Percentiles rank a stretch among this genome's conserved stretches.
Conservation (phyloP, 169 alveolate genomes). For the Besnoitia besnoiti region DNA sequence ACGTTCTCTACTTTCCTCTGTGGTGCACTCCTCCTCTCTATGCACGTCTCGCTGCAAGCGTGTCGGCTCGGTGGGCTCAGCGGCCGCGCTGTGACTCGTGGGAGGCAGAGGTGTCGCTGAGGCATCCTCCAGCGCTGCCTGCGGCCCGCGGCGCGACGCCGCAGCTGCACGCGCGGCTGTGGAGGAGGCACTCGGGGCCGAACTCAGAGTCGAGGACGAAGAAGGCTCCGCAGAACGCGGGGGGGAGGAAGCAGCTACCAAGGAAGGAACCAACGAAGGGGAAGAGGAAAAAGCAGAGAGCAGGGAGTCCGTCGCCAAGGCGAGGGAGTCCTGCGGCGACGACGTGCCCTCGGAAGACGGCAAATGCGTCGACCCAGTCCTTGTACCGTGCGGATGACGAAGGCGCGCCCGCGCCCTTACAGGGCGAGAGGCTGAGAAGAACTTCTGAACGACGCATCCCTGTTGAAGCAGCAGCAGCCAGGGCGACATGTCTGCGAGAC, state of each 20-base stretch:
- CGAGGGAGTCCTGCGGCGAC: too few species aligned
- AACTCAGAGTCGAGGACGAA: too few species aligned
- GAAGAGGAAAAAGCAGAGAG: not conserved
- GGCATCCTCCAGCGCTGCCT: too few species aligned
- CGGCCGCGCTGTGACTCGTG: too few species aligned
- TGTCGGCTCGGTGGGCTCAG: too few species aligned
- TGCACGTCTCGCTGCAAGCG: not conserved
- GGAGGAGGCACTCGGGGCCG: too few species aligned
- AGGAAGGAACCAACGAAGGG: not conserved
- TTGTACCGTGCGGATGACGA: not conserved
- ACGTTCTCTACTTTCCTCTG: not conserved
- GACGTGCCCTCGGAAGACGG: too few species aligned
- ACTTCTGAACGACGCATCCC: constrained; percentile 1
- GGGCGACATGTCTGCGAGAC: not conserved
- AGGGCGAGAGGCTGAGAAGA: not conserved
- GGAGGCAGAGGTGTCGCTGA: too few species aligned
- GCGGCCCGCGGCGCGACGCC: too few species aligned
- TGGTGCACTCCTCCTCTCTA: not conserved
- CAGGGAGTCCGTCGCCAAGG: too few species aligned
- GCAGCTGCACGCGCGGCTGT: too few species aligned
- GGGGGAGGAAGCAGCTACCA: not conserved
- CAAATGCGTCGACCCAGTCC: not conserved
- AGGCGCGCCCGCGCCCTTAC: not conserved
- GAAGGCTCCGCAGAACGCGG: not conserved
- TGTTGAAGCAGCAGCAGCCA: not conserved